A percentile compares a stretch with the other conserved stretches of the same genome.
Conservation (phyloP, 139 green algal species). For the Coccomyxa sp. region DNA sequence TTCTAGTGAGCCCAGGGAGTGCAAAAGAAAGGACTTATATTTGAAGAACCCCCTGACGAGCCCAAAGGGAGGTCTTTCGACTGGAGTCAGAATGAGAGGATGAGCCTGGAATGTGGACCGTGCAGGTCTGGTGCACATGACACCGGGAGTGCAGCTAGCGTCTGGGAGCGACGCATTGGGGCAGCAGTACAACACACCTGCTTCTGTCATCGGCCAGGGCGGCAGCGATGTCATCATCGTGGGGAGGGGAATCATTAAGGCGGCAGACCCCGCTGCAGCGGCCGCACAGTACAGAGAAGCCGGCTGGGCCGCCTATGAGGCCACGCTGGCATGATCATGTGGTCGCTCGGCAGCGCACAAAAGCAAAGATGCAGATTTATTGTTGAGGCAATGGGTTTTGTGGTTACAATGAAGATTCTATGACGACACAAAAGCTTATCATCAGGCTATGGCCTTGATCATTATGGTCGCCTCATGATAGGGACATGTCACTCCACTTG, state of each 20-base stretch:
- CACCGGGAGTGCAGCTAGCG: slow-evolving; percentile 91
- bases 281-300: slow-evolving; percentile 80
- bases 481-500: too few relatives aligned
- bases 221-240: slow-evolving; percentile 99
- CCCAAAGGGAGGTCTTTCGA: too few relatives aligned
- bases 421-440: too few relatives aligned
- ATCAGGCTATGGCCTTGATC: too few relatives aligned
- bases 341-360: too few relatives aligned
- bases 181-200: slow-evolving; percentile 98
- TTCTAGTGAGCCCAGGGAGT: too few relatives aligned
- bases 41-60: too few relatives aligned
- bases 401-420: too few relatives aligned
- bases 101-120: neutral
- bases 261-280: slow-evolving; percentile 54
- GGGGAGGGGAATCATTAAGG: slow-evolving; percentile 74
- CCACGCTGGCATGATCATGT: neutral
- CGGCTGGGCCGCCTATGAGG: slow-evolving; percentile 88
- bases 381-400: too few relatives aligned
- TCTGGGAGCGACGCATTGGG: slow-evolving; percentile 87
- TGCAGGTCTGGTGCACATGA: slow-evolving; percentile 95
- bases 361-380: too few relatives aligned
- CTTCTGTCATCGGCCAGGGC: slow-evolving; percentile 68
- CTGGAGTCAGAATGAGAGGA: neutral
- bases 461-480: too few relatives aligned
- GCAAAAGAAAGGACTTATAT: neutral